Conservation (phyloP, 345 rosid genomes). For the Combretum micranthum region DNA sequence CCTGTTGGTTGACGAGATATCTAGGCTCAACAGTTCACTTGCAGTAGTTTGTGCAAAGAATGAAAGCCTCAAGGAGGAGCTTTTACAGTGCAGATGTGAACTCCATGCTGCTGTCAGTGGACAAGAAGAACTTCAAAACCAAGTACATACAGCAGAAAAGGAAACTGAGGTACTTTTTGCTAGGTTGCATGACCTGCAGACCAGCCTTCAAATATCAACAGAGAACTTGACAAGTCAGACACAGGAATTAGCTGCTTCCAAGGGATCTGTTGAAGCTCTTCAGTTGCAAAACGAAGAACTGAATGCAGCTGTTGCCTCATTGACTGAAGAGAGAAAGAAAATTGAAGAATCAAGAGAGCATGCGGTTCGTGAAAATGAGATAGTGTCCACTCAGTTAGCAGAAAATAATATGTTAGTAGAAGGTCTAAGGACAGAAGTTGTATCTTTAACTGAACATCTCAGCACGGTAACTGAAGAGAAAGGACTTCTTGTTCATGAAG, state of each 20-base stretch:
- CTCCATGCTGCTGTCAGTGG: constrained; percentile 29
- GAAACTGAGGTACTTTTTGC: constrained; percentile 46
- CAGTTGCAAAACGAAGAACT: constrained; percentile 54
- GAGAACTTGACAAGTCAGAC: constrained; percentile 29
- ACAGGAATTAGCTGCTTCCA: constrained; percentile 40
- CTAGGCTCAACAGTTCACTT: constrained; percentile 37
- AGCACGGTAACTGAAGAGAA: constrained; percentile 36
- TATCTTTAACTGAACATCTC: constrained; percentile 32
- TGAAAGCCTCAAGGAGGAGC: constrained; percentile 42
- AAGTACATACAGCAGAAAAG: constrained; percentile 37
- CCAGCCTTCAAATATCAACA: constrained; percentile 41
- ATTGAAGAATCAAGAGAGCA: constrained; percentile 37
- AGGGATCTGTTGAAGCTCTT: constrained; percentile 29
- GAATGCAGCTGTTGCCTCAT: constrained; percentile 29
- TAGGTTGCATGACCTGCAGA: constrained; percentile 50
- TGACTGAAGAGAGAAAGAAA: constrained; percentile 41
- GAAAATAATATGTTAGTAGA: constrained; percentile 42
- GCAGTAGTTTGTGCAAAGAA: constrained; percentile 30
- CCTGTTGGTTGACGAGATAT: constrained; percentile 37
- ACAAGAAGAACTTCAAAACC: constrained; percentile 40
- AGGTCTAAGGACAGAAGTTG: constrained; percentile 45
- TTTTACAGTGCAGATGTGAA: constrained; percentile 50
- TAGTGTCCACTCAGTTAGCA: constrained; percentile 43
- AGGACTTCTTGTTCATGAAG: constrained; percentile 32
- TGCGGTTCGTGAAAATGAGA: constrained; percentile 37